Evolutionary conservation across 1,284 basidiomycete genomes (phyloP).

Genomic region (Apiotrichum brassicae): DNA sequence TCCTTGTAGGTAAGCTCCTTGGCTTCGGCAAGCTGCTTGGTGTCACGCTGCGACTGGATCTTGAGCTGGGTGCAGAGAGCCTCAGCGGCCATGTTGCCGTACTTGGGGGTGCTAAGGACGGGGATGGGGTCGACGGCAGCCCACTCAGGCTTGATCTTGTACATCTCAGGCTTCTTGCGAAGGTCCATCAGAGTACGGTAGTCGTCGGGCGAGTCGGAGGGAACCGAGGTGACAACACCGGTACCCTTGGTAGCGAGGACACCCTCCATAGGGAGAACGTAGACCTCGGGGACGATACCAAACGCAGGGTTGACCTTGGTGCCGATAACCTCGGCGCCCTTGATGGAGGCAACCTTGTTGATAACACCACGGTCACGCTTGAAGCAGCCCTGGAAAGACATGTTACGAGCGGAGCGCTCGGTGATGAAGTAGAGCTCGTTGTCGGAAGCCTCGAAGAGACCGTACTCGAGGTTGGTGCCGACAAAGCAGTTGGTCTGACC

Average conservation of each 20-base stretch:
- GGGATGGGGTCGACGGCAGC: conserved; percentile 77
- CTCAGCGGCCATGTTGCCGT: conserved; percentile 88
- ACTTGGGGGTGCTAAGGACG: conserved; percentile 80
- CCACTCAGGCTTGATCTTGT: conserved; percentile 91
- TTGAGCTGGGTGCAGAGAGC: conserved; percentile 82
- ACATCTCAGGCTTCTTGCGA: conserved; percentile 94
- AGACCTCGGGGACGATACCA: conserved; percentile 75
- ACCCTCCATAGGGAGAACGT: conserved; percentile 96
- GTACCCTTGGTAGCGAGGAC: conserved; percentile 96
- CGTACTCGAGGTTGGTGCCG: conserved; percentile 84
- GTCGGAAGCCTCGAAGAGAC: conserved; percentile 80
- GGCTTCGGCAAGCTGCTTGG: conserved; percentile 85
- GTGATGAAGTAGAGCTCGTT: conserved; percentile 84
- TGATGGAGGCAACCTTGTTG: conserved; percentile 65
- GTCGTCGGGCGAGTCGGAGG: conserved; percentile 98
- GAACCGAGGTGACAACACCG: conserved; percentile 96
- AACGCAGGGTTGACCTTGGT: conserved; percentile 88
- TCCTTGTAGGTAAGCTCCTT: conserved; percentile 99
- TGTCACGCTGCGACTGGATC: conserved; percentile 93
- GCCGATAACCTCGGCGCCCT: conserved; percentile 75
- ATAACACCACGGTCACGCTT: conserved; percentile 64
- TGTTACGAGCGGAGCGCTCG: conserved; percentile 85
- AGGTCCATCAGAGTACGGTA: conserved; percentile 85
- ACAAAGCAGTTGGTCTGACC: conserved; percentile 99
- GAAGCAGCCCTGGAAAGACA: conserved; percentile 87